Evolutionary conservation across 2,329 filamentous ascomycete species (phyloP).

Genomic region (Fonsecaea erecta): DNA sequence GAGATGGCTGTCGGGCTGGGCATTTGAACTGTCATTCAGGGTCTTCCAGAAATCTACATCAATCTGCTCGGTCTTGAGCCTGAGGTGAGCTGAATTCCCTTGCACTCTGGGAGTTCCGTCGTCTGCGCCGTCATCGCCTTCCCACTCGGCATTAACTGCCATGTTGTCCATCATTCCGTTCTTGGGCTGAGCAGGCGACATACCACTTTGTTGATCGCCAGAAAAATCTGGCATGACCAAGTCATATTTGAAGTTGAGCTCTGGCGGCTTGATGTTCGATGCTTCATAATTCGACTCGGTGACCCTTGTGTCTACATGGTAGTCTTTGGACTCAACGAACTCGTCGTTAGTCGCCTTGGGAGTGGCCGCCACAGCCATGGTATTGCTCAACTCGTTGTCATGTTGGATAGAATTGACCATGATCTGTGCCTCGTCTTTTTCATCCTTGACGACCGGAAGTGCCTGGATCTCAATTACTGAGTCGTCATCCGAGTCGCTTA

Average conservation of each 20-base stretch:
- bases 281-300: neutral
- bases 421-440: conserved; percentile 2
- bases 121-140: neutral
- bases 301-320: neutral
- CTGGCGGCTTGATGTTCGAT: neutral
- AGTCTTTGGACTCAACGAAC: neutral
- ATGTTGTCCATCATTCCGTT: neutral
- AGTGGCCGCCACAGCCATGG: too few species aligned
- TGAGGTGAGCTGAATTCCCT: neutral
- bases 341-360: neutral
- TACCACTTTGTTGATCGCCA: neutral
- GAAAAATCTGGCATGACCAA: neutral
- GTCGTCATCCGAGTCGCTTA: conserved; percentile 21
- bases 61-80: neutral
- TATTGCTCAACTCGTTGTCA: neutral
- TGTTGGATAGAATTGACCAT: neutral
- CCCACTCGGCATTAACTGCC: neutral
- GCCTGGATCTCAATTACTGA: neutral
- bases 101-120: neutral
- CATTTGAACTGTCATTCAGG: neutral
- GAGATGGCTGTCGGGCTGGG: neutral
- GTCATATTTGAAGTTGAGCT: neutral
- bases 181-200: neutral
- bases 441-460: conserved; percentile 14
- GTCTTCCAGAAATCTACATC: neutral